phyloP scores from a whole-genome alignment of 129 eudicot species.

The Saposhnikovia divaricata region DNA sequence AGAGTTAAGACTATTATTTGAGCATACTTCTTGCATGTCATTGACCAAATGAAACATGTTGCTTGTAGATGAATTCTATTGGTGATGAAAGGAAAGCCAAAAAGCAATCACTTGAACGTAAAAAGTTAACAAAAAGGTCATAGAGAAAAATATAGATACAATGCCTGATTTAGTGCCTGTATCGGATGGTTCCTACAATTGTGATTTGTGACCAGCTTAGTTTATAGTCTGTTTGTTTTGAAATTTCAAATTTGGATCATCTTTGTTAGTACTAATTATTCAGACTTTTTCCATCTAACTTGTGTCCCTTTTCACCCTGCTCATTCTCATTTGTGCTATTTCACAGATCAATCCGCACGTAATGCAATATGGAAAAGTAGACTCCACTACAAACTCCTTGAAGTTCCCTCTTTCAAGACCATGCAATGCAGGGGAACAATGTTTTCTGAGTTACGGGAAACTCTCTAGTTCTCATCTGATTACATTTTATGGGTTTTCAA shows the following conservation, averaged over 20 bases:
- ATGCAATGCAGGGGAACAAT: conserved; percentile 73
- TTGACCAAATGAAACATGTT: neutral
- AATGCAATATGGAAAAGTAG: conserved; percentile 78
- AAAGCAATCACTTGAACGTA: neutral
- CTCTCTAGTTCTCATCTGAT: conserved; percentile 68
- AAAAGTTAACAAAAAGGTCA: neutral
- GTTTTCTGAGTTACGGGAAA: conserved; percentile 78
- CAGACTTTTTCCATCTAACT: neutral
- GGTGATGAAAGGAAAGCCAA: neutral
- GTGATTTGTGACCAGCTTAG: neutral
- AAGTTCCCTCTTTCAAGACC: conserved; percentile 72
- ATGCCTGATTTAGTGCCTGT: neutral
- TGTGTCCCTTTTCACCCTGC: neutral
- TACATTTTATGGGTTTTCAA: conserved; percentile 76
- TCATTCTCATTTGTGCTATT: neutral
- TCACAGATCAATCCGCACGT: conserved; percentile 71
- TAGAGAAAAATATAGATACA: neutral
- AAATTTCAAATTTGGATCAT: neutral
- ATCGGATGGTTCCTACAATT: neutral
- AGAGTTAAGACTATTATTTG: neutral
- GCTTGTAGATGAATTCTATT: too few species aligned
- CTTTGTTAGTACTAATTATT: neutral
- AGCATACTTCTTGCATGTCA: neutral
- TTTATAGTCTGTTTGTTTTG: neutral
- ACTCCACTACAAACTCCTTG: conserved; percentile 43